Evolutionary conservation across 176 grass and related monocot genomes (phyloP).

Genomic region (Musa itinerans): DNA sequence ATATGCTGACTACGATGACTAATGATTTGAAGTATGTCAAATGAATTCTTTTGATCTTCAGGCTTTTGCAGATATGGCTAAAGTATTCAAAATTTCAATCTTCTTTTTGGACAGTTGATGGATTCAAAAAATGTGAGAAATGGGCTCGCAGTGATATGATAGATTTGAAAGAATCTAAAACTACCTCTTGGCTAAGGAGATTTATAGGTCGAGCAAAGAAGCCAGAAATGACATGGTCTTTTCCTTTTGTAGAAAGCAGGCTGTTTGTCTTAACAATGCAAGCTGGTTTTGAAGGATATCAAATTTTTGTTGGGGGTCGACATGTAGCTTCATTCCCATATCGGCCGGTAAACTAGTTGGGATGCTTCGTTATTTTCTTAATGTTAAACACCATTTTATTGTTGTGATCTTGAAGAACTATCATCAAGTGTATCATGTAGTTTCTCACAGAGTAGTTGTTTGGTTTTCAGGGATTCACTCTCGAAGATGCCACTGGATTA

Average conservation of each 20-base stretch:
- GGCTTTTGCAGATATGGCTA: background rate
- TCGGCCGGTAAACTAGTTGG: constrained; percentile 48
- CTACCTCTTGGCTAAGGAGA: constrained; percentile 85
- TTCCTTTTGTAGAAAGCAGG: constrained; percentile 79
- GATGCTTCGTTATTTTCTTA: background rate
- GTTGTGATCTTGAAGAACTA: constrained; percentile 2
- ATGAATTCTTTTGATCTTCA: background rate
- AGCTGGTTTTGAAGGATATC: constrained; percentile 95
- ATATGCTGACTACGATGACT: constrained; percentile 6
- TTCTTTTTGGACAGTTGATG: constrained; percentile 71
- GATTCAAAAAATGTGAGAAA: constrained; percentile 98
- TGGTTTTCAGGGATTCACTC: constrained; percentile 80
- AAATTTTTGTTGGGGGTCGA: constrained; percentile 80
- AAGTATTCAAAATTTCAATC: constrained; percentile 17
- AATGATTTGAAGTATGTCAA: background rate
- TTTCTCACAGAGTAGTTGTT: background rate
- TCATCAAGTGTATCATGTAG: background rate
- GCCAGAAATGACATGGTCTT: constrained; percentile 85
- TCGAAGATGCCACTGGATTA: constrained; percentile 88
- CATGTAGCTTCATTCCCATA: constrained; percentile 92
- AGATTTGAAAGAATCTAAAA: constrained; percentile 85
- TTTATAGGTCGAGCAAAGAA: constrained; percentile 99
- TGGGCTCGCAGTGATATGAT: constrained; percentile 67
- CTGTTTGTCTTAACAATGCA: constrained; percentile 94
- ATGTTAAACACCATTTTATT: background rate